These are phyloP conservation scores for Saccharomyces mikatae DNA, from an alignment of 805 yeast genomes.

Conservation along the genomic window DNA sequence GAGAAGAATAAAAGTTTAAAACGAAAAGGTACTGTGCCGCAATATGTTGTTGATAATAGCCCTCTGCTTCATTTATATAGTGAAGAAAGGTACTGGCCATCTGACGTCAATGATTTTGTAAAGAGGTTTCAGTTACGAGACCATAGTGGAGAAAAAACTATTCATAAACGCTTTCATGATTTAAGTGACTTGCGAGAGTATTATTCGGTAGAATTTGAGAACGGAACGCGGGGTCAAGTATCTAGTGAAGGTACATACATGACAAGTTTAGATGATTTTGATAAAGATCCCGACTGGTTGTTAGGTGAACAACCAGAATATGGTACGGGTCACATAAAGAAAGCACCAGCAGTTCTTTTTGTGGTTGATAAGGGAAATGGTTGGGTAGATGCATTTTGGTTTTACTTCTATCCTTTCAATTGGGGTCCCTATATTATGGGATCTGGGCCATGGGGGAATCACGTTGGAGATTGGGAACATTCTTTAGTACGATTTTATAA, in stretches of 20 bases:
- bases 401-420: conserved; percentile 88
- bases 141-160: conserved; percentile 34
- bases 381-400: conserved; percentile 94
- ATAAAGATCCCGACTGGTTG: conserved; percentile 71
- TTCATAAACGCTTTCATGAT: conserved; percentile 23
- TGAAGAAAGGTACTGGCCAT: conserved; percentile 80
- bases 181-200: conserved; percentile 17
- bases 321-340: conserved; percentile 57
- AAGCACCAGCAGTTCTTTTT: conserved; percentile 75
- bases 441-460: conserved; percentile 93
- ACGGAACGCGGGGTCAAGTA: conserved; percentile 10
- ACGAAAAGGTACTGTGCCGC: conserved; percentile 42
- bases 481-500: conserved; percentile 74
- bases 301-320: conserved; percentile 72
- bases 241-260: conserved; percentile 40
- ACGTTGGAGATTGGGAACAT: conserved; percentile 98
- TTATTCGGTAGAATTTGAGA: conserved; percentile 1
- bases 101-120: conserved; percentile 66
- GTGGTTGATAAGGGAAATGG: conserved; percentile 92
- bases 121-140: conserved; percentile 53
- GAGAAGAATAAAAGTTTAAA: conserved; percentile 15
- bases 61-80: conserved; percentile 81
- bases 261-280: conserved; percentile 65
- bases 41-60: conserved; percentile 50
- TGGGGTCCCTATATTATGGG: conserved; percentile 98